A percentile compares a stretch with the other conserved stretches of the same genome.
These are phyloP conservation scores for Bothriochloa decipiens DNA, from an alignment of 176 grass and related monocot species.

Conservation along the genomic window DNA sequence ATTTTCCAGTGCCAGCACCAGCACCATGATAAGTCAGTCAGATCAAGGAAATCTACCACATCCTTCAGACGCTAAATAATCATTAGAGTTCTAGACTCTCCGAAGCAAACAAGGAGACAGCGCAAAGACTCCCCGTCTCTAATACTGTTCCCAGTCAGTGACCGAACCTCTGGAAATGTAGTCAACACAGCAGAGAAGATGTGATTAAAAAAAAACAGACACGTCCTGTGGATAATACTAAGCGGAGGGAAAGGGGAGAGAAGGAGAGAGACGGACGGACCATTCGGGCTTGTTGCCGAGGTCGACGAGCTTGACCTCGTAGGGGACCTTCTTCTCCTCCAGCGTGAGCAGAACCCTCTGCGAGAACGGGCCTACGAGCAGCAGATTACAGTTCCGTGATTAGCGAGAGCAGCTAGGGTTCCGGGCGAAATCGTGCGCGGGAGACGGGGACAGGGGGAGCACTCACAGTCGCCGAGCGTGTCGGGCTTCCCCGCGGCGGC, in stretches of 20 bases:
- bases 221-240: too few species aligned
- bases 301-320: conserved; percentile 76
- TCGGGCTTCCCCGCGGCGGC: conserved; percentile 67
- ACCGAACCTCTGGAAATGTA: not conserved
- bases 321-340: conserved; percentile 88
- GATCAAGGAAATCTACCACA: not conserved
- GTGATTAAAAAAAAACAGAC: not conserved
- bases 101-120: not conserved
- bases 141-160: not conserved
- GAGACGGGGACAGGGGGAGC: not conserved
- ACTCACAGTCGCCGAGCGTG: conserved; percentile 73
- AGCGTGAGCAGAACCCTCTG: conserved; percentile 81
- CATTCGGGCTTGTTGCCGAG: conserved; percentile 84
- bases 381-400: not conserved
- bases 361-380: conserved; percentile 66
- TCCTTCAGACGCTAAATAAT: too few species aligned
- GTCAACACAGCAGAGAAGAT: not conserved
- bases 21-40: too few species aligned
- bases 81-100: not conserved
- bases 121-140: not conserved
- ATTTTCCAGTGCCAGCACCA: not conserved
- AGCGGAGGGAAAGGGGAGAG: not conserved
- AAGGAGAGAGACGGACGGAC: conserved; percentile 1
- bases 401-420: not conserved
- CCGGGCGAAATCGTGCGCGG: not conserved